Percentiles rank a stretch among this genome's conserved stretches.
These are phyloP conservation scores for Alternaria triticina DNA, from an alignment of 2,329 filamentous ascomycete species.

Conservation along the genomic window DNA sequence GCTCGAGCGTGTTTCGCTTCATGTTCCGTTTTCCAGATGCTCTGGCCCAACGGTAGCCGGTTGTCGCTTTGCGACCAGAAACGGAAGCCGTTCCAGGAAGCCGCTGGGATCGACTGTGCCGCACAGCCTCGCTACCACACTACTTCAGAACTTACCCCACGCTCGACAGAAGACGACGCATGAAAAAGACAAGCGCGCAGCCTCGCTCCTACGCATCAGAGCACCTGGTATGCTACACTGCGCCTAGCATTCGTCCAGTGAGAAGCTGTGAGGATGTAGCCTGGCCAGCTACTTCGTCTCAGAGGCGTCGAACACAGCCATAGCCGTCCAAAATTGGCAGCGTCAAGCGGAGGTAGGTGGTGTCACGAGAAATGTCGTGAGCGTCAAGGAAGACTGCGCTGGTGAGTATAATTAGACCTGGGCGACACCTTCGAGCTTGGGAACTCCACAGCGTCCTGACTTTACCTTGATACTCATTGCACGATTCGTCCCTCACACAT, in stretches of 20 bases:
- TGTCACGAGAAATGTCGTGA: accelerated
- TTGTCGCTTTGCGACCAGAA: background rate
- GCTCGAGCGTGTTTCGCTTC: background rate
- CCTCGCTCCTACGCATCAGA: background rate
- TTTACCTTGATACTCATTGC: background rate
- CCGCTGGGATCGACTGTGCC: background rate
- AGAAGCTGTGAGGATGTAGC: background rate
- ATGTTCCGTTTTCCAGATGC: background rate
- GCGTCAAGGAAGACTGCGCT: background rate
- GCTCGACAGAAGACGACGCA: background rate
- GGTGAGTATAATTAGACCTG: background rate
- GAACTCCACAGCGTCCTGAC: background rate
- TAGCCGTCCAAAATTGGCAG: background rate
- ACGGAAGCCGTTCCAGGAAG: background rate
- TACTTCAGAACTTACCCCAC: background rate
- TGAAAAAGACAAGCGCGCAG: background rate
- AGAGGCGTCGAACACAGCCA: background rate
- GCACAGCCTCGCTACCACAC: background rate
- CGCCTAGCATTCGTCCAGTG: background rate
- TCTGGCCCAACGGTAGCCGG: background rate
- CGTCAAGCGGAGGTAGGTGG: background rate
- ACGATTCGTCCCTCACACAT: background rate
- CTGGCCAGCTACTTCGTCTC: background rate
- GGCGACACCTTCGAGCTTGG: background rate
- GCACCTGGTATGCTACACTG: background rate